Conservation (phyloP, 176 grass and related monocot genomes). For the Hyparrhenia diplandra region DNA sequence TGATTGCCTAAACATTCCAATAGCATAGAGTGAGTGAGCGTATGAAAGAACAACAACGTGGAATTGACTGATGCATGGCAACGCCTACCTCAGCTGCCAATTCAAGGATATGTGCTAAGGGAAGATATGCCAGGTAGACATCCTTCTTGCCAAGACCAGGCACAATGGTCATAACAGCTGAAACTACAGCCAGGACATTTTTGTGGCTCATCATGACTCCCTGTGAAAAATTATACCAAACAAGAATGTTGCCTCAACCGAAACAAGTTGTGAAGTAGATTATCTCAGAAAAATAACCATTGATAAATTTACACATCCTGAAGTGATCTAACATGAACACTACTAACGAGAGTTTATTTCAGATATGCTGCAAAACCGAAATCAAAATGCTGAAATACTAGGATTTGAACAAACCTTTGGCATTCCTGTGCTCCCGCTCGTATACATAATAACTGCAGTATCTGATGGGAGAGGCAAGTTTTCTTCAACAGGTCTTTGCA, state of each 20-base stretch:
- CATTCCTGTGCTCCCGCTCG: slow-evolving; percentile 96
- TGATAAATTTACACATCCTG: slow-evolving; percentile 10
- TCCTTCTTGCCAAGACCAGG: slow-evolving; percentile 79
- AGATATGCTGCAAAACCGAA: neutral
- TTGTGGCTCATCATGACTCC: slow-evolving; percentile 96
- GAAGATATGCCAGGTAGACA: slow-evolving; percentile 88
- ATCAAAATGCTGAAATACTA: slow-evolving; percentile 2
- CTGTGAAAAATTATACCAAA: slow-evolving; percentile 40
- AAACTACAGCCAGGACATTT: slow-evolving; percentile 73
- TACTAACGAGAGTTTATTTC: neutral
- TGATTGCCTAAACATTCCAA: slow-evolving; percentile 55
- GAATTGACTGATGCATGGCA: neutral
- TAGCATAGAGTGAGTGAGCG: slow-evolving; percentile 14
- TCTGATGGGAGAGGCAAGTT: slow-evolving; percentile 65
- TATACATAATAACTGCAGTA: slow-evolving; percentile 95
- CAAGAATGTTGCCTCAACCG: neutral
- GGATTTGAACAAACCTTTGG: slow-evolving; percentile 75
- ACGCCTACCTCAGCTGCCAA: slow-evolving; percentile 79
- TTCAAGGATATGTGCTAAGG: slow-evolving; percentile 96
- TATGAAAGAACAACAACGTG: slow-evolving; percentile 3
- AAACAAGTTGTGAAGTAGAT: neutral
- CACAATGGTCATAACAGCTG: slow-evolving; percentile 90
- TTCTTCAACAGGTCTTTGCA: slow-evolving; percentile 53
- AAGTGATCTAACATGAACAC: slow-evolving; percentile 12
- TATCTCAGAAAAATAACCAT: neutral